Evolutionary conservation across 2,329 filamentous ascomycete species (phyloP), one percentile per base, ranked within the genome.

Genomic region (Zasmidium citrigriseum): DNA sequence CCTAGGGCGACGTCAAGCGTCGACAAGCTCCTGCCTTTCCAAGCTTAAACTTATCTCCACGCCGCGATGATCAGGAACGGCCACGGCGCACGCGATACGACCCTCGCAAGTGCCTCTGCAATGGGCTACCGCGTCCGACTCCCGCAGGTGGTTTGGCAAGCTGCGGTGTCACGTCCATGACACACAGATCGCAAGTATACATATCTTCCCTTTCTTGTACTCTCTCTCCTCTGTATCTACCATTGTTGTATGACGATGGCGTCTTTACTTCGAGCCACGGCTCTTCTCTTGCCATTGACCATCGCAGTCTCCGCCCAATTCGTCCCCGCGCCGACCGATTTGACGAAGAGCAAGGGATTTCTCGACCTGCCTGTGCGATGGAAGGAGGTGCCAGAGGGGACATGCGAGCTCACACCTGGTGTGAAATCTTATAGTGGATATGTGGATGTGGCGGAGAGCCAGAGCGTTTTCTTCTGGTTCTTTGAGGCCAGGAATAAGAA

Each of bases 381-480:
- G 70, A 86, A 86, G 69, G 75, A 85, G 68, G 83, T 81, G 3
- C 77, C 78, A 1, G 65, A 80, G 2, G 60, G 62, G 23, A 64
- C 57, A 25, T 82, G 80, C 62, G 80, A 82, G 68, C 81, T 78
- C 0, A 81, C 79, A 1, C 77, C 77, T 1, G 80, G 80, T 9
- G 80, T 82, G 48, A 78, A 80, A 52, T 77, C 74, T 1, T 82
- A 82, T 65, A 76, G 77, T 23, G 78, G 76, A 44, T 77, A 68
- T 60, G 64, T 71, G n/a, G 65, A 70, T 29, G 46, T 70, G 9
- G 63, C 29, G 10, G 54, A 60, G 20, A 41, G 57, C 21, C 58
- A 63, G 55, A 78, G 86, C 67, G 86, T 83, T 51, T 88, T 86
- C 72, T 88, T 87, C 72, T 86, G 84, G 83, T 87, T 86, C 67